These are phyloP conservation scores for Globisporangium middletonii DNA, from an alignment of 352 stramenopile species.

Conservation along the genomic window DNA sequence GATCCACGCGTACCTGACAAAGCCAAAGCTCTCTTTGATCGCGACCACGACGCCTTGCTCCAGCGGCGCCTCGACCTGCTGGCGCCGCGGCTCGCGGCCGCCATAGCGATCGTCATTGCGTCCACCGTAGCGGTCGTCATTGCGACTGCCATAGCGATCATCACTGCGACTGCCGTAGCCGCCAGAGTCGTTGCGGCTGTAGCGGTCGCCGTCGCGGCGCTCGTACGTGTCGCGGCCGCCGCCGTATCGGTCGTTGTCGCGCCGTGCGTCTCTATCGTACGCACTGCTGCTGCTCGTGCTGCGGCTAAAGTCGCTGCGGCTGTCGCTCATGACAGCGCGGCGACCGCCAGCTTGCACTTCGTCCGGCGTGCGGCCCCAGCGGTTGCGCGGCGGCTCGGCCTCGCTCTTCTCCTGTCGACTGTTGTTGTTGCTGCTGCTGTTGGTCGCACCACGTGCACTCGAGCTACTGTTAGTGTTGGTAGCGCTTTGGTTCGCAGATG, in stretches of 20 bases:
- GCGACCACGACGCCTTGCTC: constrained; percentile 39
- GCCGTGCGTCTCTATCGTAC: constrained; percentile 1
- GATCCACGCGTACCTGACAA: constrained; percentile 25
- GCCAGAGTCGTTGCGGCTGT: not conserved
- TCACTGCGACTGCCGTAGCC: constrained; percentile 5
- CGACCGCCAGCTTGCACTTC: constrained; percentile 10
- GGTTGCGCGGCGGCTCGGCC: constrained; percentile 6
- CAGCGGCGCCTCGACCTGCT: constrained; percentile 17
- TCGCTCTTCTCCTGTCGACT: constrained; percentile 7
- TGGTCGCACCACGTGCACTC: not conserved
- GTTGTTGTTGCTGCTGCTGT: constrained; percentile 7
- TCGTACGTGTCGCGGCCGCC: constrained; percentile 3
- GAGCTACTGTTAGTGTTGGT: constrained; percentile 1
- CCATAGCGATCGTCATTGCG: constrained; percentile 7
- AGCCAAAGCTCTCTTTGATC: constrained; percentile 53
- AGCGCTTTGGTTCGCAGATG: not conserved
- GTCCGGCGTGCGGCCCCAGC: constrained; percentile 8
- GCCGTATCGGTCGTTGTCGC: not conserved
- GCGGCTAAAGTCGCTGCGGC: constrained; percentile 5
- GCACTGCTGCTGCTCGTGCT: constrained; percentile 3
- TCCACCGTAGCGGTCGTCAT: not conserved
- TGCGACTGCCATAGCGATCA: not conserved
- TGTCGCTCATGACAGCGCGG: constrained; percentile 13
- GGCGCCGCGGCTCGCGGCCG: constrained; percentile 11
- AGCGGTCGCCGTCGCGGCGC: not conserved